These are phyloP conservation scores for Colletotrichum incanum DNA, from an alignment of 2,329 filamentous ascomycete genomes.

Conservation along the genomic window DNA sequence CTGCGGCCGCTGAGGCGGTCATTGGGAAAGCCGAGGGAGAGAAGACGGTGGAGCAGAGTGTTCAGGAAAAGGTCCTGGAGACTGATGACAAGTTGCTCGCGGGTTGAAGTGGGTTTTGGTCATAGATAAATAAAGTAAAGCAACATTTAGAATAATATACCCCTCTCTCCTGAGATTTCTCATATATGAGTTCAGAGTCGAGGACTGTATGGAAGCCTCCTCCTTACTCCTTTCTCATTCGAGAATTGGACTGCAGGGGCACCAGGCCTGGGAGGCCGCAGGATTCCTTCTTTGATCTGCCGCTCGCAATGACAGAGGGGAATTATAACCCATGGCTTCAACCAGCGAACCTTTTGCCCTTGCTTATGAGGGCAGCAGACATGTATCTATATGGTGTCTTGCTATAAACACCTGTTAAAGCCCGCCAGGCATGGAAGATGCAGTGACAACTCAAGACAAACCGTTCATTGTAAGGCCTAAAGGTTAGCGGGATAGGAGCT, in stretches of 20 bases:
- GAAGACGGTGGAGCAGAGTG: constrained; percentile 19
- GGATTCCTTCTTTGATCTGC: no score
- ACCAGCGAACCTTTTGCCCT: no score
- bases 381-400: no score
- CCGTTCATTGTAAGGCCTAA: no score
- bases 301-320: no score
- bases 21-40: constrained; percentile 6
- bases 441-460: no score
- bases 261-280: neutral
- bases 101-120: constrained; percentile 8
- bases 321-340: no score
- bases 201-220: neutral
- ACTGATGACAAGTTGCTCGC: constrained; percentile 43
- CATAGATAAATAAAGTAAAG: neutral
- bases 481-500: no score
- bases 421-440: no score
- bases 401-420: no score
- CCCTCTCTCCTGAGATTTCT: constrained; percentile 2
- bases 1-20: constrained; percentile 20
- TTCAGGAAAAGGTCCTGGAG: constrained; percentile 40
- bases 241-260: neutral
- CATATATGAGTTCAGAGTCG: no score
- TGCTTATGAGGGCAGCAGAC: no score
- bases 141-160: constrained; percentile 19
- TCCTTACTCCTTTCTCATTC: neutral